Conservation (phyloP, 176 grass and related monocot genomes). For the Ensete glaucum region DNA sequence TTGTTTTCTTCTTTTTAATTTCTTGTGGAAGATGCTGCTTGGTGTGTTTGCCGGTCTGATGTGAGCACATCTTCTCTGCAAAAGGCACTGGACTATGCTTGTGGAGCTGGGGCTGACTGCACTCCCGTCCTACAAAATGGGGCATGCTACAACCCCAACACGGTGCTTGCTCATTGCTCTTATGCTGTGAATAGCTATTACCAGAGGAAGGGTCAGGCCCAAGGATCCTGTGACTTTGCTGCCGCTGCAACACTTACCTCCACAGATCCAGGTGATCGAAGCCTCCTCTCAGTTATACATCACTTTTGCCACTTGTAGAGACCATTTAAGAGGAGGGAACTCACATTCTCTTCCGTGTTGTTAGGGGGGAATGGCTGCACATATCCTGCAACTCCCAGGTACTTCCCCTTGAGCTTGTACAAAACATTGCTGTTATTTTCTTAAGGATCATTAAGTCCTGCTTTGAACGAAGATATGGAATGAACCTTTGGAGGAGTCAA, state of each 20-base stretch:
- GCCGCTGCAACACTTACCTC: neutral
- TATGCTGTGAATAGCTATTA: constrained; percentile 5
- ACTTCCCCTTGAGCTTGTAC: neutral
- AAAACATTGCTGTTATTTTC: neutral
- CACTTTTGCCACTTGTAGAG: too few species aligned
- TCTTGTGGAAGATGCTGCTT: neutral
- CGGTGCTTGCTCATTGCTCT: constrained; percentile 2
- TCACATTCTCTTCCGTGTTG: neutral
- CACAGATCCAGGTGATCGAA: neutral
- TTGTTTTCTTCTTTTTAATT: too few species aligned
- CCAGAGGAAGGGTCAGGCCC: constrained; percentile 3
- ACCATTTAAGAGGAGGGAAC: neutral
- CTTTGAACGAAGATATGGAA: neutral
- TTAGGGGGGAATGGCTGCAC: constrained; percentile 5
- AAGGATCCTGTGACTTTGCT: neutral
- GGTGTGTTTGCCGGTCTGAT: constrained; percentile 12
- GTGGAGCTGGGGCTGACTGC: constrained; percentile 14
- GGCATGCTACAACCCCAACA: neutral
- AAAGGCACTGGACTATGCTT: constrained; percentile 9
- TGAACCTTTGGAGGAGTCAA: neutral
- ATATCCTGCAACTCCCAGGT: constrained; percentile 22
- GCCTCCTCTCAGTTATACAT: too few species aligned
- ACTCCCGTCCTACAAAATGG: neutral
- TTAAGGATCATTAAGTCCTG: neutral
- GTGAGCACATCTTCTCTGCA: neutral